phyloP scores from a whole-genome alignment of 352 stramenopile species.

The Elongisporangium undulatum region DNA sequence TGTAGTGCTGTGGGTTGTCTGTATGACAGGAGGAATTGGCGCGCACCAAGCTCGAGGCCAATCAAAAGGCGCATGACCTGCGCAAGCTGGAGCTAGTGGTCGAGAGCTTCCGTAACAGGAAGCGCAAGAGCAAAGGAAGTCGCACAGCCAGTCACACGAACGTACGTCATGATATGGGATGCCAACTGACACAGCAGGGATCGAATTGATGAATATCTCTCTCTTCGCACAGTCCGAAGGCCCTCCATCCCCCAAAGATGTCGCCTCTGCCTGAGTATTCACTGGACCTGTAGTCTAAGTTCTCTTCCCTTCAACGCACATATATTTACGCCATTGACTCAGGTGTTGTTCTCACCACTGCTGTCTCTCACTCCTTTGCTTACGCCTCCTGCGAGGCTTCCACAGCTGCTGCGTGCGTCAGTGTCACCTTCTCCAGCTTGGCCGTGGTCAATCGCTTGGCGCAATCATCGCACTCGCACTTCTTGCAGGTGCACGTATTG shows the following conservation, averaged over 20 bases:
- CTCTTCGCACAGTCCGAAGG: background rate
- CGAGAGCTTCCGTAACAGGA: constrained; percentile 22
- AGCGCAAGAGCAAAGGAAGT: constrained; percentile 26
- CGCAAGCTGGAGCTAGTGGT: constrained; percentile 39
- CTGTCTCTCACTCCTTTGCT: too few species aligned
- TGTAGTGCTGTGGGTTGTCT: background rate
- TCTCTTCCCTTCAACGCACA: background rate
- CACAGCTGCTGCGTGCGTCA: background rate
- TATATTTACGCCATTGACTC: background rate
- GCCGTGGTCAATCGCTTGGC: background rate
- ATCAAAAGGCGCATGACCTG: constrained; percentile 40
- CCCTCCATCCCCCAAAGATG: background rate
- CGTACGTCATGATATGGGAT: background rate
- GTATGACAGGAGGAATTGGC: constrained; percentile 35
- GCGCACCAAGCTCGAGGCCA: constrained; percentile 44
- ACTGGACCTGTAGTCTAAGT: background rate
- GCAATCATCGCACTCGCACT: constrained; percentile 21
- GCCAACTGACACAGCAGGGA: background rate
- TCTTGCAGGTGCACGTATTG: constrained; percentile 16
- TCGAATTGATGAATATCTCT: background rate
- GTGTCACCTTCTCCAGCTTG: background rate
- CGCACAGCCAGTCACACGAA: background rate
- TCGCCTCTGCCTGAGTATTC: background rate
- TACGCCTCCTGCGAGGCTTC: background rate
- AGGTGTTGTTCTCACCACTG: background rate